Evolutionary conservation across 148 eudicot genomes (phyloP), one percentile per base, ranked within the genome.

Genomic region (Camellia sinensis): DNA sequence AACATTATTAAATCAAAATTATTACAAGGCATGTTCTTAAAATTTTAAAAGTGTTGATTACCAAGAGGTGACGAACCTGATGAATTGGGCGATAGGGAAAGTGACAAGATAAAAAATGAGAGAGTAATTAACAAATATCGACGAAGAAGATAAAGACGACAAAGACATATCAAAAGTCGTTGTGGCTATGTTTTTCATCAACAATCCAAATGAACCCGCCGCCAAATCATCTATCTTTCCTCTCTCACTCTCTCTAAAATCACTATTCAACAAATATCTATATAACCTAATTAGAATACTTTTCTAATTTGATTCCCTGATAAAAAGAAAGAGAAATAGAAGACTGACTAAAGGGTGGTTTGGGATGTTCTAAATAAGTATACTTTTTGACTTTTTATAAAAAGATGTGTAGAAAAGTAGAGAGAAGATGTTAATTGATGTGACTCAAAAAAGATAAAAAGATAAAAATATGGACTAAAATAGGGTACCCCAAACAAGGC

Each of bases 11-110:
- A 73, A 22, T 52, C 62, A 73, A 45, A 54, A 52, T 61, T 37
- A 22, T 29, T 29, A 29, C 37, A 29, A 29, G 37, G 1, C 1
- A 0, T 29, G 37, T 29, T 29, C 45, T 5, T 19, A 63, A 1
- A 15, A 59, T 71, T 21, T 15, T 0, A 40, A 10, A 41, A 21
- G 59, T 22, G 8, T 8, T 52, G 9, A 1, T 5, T 77, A 84
- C 86, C 86, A 66, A 63, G 84, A 2, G 48, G 83, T 76, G 79
- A 84, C 21, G 79, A 84, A 72, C 72, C 81, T 84, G 64, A 73
- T 77, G 50, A 69, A 73, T 67, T 84, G 86, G 18, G 86, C 86
- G 74, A 81, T 53, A 22, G 86, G 73, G 71, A 84, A 84, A 41
- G 86, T 84, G 5, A 84, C 11, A n/a, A 84, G 75, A 10, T 83